Conservation (phyloP, 495 filamentous ascomycete genomes). For the Astrothelium subdiscretum region DNA sequence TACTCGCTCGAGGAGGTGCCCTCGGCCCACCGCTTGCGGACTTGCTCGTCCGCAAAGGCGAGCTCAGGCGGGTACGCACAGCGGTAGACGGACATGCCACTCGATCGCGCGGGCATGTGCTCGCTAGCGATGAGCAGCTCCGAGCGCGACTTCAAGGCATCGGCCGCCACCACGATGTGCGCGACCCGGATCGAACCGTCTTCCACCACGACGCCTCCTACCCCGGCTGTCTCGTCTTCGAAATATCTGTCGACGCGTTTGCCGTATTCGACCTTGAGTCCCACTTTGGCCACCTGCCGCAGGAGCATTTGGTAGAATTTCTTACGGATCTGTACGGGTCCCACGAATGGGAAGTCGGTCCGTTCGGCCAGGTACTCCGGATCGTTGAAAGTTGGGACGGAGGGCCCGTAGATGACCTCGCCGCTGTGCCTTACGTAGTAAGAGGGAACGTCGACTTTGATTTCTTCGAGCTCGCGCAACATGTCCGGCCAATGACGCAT, state of each 20-base stretch:
- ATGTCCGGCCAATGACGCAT: slow-evolving; percentile 18
- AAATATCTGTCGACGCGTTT: slow-evolving; percentile 39
- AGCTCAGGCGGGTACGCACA: slow-evolving; percentile 33
- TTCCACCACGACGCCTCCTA: slow-evolving; percentile 36
- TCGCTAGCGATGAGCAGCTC: slow-evolving; percentile 36
- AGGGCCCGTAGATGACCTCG: slow-evolving; percentile 13
- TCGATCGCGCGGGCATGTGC: slow-evolving; percentile 35
- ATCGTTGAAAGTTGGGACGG: slow-evolving; percentile 5
- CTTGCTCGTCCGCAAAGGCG: slow-evolving; percentile 18
- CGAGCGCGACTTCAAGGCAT: slow-evolving; percentile 45
- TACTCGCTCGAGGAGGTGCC: slow-evolving; percentile 2
- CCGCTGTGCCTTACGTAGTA: slow-evolving; percentile 15
- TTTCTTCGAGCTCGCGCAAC: slow-evolving; percentile 12
- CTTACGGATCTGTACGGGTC: slow-evolving; percentile 35
- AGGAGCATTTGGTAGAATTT: slow-evolving; percentile 46
- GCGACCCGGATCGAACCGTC: slow-evolving; percentile 39
- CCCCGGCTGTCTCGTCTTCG: slow-evolving; percentile 33
- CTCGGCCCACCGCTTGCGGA: slow-evolving; percentile 26
- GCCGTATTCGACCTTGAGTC: slow-evolving; percentile 42
- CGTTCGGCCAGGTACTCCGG: slow-evolving; percentile 11
- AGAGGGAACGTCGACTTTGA: slow-evolving; percentile 9
- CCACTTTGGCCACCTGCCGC: slow-evolving; percentile 36
- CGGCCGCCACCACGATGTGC: slow-evolving; percentile 48
- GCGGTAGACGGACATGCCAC: slow-evolving; percentile 42
- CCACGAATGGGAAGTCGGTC: slow-evolving; percentile 19